Evolutionary conservation across 495 filamentous ascomycete species (phyloP).

Genomic region (Tirmania nivea): DNA sequence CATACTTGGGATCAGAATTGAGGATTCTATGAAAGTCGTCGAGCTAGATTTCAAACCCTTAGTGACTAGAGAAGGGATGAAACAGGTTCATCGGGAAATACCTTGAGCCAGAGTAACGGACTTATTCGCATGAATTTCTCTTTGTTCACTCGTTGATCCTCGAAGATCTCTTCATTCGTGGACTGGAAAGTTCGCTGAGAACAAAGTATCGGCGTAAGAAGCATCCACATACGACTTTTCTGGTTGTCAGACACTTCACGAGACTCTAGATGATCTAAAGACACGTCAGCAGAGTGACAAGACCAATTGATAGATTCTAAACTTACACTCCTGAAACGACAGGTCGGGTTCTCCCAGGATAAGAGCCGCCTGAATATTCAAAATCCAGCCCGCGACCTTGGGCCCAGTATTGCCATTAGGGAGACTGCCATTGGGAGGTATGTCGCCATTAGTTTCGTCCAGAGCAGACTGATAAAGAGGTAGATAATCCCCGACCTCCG

Average conservation of each 20-base stretch:
- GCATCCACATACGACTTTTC: conserved; percentile 16
- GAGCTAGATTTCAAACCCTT: conserved; percentile 5
- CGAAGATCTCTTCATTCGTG: conserved; percentile 2
- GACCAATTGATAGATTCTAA: conserved; percentile 1
- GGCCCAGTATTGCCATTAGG: background rate
- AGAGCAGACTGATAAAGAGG: background rate
- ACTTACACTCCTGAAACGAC: conserved; percentile 9
- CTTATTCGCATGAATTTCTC: conserved; percentile 15
- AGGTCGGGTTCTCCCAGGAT: conserved; percentile 14
- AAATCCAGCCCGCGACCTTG: conserved; percentile 9
- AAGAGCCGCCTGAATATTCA: conserved; percentile 19
- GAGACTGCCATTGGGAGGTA: background rate
- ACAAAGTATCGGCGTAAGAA: conserved; percentile 13
- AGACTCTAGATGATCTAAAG: conserved; percentile 3
- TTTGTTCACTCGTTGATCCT: conserved; percentile 9
- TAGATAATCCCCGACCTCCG: background rate
- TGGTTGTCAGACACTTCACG: conserved; percentile 8
- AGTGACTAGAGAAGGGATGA: background rate
- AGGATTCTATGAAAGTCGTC: conserved; percentile 14
- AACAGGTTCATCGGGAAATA: background rate
- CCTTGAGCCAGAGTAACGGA: conserved; percentile 20
- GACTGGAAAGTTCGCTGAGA: conserved; percentile 6
- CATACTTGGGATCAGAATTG: conserved; percentile 6
- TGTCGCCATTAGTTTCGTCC: too few relatives aligned
- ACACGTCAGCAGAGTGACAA: background rate